Conservation (phyloP, 495 filamentous ascomycete species). For the Penicillium daleae region DNA sequence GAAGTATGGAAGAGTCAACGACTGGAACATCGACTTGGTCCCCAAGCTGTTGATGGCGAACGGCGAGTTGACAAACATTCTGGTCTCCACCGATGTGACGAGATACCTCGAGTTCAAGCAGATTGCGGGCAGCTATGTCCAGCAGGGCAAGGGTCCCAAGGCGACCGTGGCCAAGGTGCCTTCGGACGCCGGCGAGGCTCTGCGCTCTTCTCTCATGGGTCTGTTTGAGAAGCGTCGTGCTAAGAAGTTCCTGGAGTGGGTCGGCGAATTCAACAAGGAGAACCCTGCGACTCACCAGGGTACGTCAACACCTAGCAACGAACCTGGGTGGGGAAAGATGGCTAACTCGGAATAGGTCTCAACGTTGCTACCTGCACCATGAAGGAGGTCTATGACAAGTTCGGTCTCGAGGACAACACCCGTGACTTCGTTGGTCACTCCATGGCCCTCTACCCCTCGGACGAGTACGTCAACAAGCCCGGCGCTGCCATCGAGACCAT, state of each 20-base stretch:
- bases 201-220: conserved; percentile 93
- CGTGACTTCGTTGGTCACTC: conserved; percentile 97
- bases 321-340: not conserved
- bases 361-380: conserved; percentile 79
- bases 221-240: conserved; percentile 96
- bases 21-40: conserved; percentile 99
- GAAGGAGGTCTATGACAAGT: conserved; percentile 98
- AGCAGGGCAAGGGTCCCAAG: conserved; percentile 77
- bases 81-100: conserved; percentile 95
- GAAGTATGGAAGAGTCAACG: conserved; percentile 92
- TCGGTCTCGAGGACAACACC: conserved; percentile 87
- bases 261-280: conserved; percentile 84
- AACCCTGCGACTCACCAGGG: conserved; percentile 87
- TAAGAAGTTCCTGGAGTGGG: conserved; percentile 96
- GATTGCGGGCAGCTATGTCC: conserved; percentile 96
- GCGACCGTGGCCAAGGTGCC: conserved; percentile 96
- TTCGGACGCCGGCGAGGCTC: conserved; percentile 87
- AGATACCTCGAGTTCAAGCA: conserved; percentile 98
- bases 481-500: conserved; percentile 85
- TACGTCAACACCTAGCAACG: conserved; percentile 42
- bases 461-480: conserved; percentile 75
- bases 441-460: conserved; percentile 93
- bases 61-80: conserved; percentile 96
- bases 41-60: conserved; percentile 99
- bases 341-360: conserved; percentile 65